Conservation (phyloP, 1,284 basidiomycete species). For the Ceratobasidium sp. region DNA sequence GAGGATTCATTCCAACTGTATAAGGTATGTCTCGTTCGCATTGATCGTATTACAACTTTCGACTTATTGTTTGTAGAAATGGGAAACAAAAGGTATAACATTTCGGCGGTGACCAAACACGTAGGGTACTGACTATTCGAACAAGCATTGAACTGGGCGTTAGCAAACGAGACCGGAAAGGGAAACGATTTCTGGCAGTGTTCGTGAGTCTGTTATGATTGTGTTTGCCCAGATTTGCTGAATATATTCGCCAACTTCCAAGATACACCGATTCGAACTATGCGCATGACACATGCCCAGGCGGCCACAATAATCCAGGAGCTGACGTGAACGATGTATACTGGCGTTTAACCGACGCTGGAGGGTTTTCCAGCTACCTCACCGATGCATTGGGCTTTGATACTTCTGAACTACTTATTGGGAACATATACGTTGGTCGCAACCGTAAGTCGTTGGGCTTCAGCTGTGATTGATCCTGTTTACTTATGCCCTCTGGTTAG, state of each 20-base stretch:
- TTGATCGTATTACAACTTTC: not conserved
- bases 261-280: constrained; percentile 27
- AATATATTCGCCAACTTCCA: not conserved
- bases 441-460: constrained; percentile 15
- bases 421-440: constrained; percentile 35
- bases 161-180: constrained; percentile 40
- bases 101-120: not conserved
- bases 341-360: constrained; percentile 27
- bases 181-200: constrained; percentile 39
- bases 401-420: constrained; percentile 26
- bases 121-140: not conserved
- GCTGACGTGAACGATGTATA: constrained; percentile 34
- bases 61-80: constrained; percentile 12
- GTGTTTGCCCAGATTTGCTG: not conserved
- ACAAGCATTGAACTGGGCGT: constrained; percentile 33
- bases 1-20: constrained; percentile 39
- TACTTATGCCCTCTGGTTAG: not conserved
- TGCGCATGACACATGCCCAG: constrained; percentile 31
- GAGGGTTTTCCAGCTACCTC: constrained; percentile 31
- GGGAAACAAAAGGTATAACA: constrained; percentile 33
- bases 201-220: not conserved
- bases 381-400: constrained; percentile 24
- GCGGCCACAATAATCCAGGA: constrained; percentile 36
- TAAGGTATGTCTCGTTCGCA: constrained; percentile 6
- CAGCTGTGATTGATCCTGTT: no score